Base-by-base conservation (phyloP, 75 land plant genomes). In the Picea glauca region DNA sequence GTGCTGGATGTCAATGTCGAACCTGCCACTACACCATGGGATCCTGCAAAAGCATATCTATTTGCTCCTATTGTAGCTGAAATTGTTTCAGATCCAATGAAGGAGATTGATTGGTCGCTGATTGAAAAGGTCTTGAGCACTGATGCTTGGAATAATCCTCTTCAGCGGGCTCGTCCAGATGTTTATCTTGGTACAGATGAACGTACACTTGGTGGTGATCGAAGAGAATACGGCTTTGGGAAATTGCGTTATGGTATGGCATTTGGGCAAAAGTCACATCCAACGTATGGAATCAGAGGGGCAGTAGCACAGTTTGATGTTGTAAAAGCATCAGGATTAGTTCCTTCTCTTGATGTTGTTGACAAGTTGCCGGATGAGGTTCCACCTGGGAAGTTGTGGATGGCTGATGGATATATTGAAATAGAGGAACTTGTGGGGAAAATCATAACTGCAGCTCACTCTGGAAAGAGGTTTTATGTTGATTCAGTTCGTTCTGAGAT, bases 1-100 rank as follows among this genome's bases (percentile, higher is more conserved):
- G 99, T 98, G 60, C 84, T 98, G 72, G 99, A 98, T 83, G 92
- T 98, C 82, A 94, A 98, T 88, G 99, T 98, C 60, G 98, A 95
- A 84, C 99, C 99, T 75, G 79, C 85, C 35, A 89, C 91, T 40
- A 98, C 99, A 78, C 96, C 98, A 12, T 98, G 99, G 99, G 99
- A 98, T 86, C 84, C 94, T 64, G 85, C 92, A n/a, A 98, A 98
- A 81, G 98, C 98, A 63, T 98, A 98, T 87, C 81, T 98, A 57
- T 98, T 98, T 87, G 92, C 88, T 65, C 99, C 99, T 62, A 8
- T 88, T 30, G 66, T 78, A 60, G 72, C 81, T 58, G 80, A 87
- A 40, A 84, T 70, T 35, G 26, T 67, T 66, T 58, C 35, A 73
- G 83, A 87, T 82, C 82, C 93, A 63, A 30, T 84, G 13, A 84